These are phyloP conservation scores for Abrus pulchellus DNA, from an alignment of 306 rosid genomes.

Conservation along the genomic window DNA sequence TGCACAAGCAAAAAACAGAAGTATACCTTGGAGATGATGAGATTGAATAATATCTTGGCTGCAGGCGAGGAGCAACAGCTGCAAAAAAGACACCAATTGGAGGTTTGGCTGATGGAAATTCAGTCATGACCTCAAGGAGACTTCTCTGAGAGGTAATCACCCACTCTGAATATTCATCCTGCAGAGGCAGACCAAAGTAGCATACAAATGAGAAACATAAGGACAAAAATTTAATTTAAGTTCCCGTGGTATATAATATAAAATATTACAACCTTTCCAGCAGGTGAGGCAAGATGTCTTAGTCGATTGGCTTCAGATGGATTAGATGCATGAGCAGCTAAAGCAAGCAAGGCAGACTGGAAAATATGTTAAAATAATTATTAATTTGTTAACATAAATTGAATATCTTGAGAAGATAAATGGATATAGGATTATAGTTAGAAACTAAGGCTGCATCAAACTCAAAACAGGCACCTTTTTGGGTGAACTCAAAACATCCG, in stretches of 20 bases:
- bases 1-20: constrained; percentile 10
- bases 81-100: constrained; percentile 96
- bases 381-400: constrained; percentile 30
- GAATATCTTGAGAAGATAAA: constrained; percentile 27
- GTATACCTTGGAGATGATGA: constrained; percentile 91
- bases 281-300: constrained; percentile 92
- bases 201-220: constrained; percentile 45
- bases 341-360: constrained; percentile 85
- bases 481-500: constrained; percentile 92
- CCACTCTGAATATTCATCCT: constrained; percentile 98
- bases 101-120: constrained; percentile 89
- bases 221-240: neutral
- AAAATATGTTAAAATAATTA: constrained; percentile 36
- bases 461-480: constrained; percentile 74
- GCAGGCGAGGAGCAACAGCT: constrained; percentile 90
- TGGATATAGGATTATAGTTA: neutral
- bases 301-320: constrained; percentile 89
- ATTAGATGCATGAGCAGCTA: constrained; percentile 92
- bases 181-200: constrained; percentile 44
- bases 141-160: constrained; percentile 88
- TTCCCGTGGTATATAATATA: constrained; percentile 11
- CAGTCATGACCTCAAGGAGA: constrained; percentile 95
- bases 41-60: constrained; percentile 95
- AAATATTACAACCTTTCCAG: constrained; percentile 81
- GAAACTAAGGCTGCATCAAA: constrained; percentile 30